These are phyloP conservation scores for Jamesozyma lodderae DNA, from an alignment of 805 yeast species.

Conservation along the genomic window DNA sequence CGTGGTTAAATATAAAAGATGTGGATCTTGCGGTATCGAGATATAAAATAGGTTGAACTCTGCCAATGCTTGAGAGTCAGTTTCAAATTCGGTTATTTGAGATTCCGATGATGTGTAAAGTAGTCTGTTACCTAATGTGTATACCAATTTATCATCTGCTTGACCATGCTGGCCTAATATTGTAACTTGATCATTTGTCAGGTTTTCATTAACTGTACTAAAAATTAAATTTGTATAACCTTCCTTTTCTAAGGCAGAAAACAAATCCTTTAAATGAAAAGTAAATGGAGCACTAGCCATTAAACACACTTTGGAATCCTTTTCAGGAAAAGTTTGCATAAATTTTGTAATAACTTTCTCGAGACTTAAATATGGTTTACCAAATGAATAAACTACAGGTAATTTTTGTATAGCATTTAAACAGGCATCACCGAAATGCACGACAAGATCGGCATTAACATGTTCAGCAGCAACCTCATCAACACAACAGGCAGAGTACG, in stretches of 20 bases:
- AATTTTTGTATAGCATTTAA: slow-evolving; percentile 64
- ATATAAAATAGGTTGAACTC: slow-evolving; percentile 61
- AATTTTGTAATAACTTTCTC: slow-evolving; percentile 35
- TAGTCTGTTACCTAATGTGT: slow-evolving; percentile 29
- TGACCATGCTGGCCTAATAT: slow-evolving; percentile 34
- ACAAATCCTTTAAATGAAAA: slow-evolving; percentile 35
- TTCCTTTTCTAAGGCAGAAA: slow-evolving; percentile 23
- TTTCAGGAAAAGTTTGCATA: slow-evolving; percentile 33
- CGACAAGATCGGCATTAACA: slow-evolving; percentile 71
- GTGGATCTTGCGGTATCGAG: slow-evolving; percentile 67
- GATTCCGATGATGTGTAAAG: slow-evolving; percentile 18
- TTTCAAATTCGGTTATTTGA: slow-evolving; percentile 9
- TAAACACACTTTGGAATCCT: slow-evolving; percentile 40
- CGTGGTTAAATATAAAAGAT: slow-evolving; percentile 67
- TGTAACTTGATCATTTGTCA: slow-evolving; percentile 27
- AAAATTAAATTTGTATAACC: slow-evolving; percentile 32
- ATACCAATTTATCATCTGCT: slow-evolving; percentile 7
- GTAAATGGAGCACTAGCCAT: slow-evolving; percentile 74
- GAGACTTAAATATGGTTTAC: slow-evolving; percentile 49
- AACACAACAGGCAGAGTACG: slow-evolving; percentile 90
- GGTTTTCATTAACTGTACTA: slow-evolving; percentile 33
- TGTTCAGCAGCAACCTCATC: slow-evolving; percentile 97
- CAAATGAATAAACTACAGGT: slow-evolving; percentile 75
- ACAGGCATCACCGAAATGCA: slow-evolving; percentile 95
- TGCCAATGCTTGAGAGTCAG: slow-evolving; percentile 22